Conservation (phyloP, 2,329 filamentous ascomycete genomes). For the Colletotrichum cereale region DNA sequence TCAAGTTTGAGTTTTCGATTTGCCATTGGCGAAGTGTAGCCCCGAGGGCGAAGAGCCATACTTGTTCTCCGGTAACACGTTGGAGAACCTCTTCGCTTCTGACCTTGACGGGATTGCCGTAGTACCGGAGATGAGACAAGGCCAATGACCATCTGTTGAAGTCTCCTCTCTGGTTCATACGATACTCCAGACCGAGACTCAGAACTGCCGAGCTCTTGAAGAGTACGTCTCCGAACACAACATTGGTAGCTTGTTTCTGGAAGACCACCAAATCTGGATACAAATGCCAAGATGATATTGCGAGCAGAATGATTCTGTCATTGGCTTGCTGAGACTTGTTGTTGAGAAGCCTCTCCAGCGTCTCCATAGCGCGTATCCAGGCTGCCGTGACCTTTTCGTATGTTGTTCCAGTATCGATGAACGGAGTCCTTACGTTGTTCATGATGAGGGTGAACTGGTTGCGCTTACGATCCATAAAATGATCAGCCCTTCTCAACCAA, state of each 20-base stretch:
- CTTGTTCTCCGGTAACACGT: background rate
- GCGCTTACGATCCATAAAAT: background rate
- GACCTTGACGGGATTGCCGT: background rate
- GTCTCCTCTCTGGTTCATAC: background rate
- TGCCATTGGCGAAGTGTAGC: background rate
- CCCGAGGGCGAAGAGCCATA: background rate
- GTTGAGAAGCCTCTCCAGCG: background rate
- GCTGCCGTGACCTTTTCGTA: background rate
- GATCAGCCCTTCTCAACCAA: conserved; percentile 1
- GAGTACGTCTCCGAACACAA: background rate
- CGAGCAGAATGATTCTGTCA: background rate
- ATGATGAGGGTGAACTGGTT: conserved; percentile 6
- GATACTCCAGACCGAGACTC: background rate
- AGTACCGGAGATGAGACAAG: conserved; percentile 4
- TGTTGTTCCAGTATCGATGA: background rate
- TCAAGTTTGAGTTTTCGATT: background rate
- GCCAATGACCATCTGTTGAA: conserved; percentile 2
- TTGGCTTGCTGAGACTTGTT: background rate
- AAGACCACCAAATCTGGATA: background rate
- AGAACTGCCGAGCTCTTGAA: background rate
- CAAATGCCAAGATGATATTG: conserved; percentile 4
- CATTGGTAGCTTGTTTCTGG: background rate
- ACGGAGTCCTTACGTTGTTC: background rate
- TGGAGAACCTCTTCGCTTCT: background rate
- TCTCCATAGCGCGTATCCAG: conserved; percentile 1